Percentiles rank a stretch among this genome's conserved stretches.
These are phyloP conservation scores for Tetrapisispora fleetii DNA, from an alignment of 805 yeast species.

Conservation along the genomic window DNA sequence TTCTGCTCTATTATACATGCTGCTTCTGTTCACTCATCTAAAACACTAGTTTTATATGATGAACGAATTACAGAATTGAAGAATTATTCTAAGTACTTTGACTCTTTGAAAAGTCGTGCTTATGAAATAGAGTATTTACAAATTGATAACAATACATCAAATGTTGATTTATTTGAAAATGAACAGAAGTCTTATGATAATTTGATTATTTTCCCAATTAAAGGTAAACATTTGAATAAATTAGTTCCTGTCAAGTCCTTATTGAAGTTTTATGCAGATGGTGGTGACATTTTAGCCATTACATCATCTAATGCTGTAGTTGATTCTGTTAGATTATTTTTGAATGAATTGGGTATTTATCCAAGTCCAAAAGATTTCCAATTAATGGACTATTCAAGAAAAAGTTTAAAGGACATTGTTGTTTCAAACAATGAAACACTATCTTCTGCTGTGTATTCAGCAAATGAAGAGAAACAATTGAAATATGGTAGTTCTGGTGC, in stretches of 20 bases:
- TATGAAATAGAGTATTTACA: constrained; percentile 24
- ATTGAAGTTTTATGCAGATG: constrained; percentile 47
- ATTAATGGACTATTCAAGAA: constrained; percentile 55
- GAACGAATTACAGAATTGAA: constrained; percentile 19
- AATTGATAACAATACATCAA: constrained; percentile 17
- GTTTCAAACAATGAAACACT: constrained; percentile 9
- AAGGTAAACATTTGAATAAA: constrained; percentile 35
- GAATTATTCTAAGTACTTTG: constrained; percentile 22
- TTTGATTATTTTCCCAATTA: constrained; percentile 49
- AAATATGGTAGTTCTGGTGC: constrained; percentile 44
- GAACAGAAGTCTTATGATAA: constrained; percentile 43
- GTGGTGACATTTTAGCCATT: constrained; percentile 68
- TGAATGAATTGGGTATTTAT: constrained; percentile 72
- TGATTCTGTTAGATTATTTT: constrained; percentile 54
- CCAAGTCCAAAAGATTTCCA: constrained; percentile 69
- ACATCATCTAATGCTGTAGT: constrained; percentile 43
- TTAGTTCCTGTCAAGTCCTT: constrained; percentile 39
- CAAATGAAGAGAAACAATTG: constrained; percentile 9
- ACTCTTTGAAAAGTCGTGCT: constrained; percentile 27
- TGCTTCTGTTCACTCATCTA: constrained; percentile 17
- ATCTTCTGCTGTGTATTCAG: constrained; percentile 1
- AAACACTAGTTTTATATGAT: constrained; percentile 29
- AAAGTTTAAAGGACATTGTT: constrained; percentile 4
- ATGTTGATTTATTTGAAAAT: constrained; percentile 23
- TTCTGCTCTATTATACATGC: constrained; percentile 5